Conservation (phyloP, 805 yeast species). For the Saccharomyces paradoxus region DNA sequence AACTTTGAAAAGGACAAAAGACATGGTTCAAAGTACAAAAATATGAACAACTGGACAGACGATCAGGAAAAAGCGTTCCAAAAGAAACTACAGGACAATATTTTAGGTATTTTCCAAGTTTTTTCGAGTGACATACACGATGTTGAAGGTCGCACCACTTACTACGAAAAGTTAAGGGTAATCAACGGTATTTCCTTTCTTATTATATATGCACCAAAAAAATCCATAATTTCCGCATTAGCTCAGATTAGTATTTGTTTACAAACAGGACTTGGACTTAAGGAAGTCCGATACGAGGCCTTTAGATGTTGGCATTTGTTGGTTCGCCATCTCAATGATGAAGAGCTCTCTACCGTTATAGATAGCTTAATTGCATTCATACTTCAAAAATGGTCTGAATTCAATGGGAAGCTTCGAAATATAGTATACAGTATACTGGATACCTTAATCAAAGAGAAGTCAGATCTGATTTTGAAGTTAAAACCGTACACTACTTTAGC, state of each 20-base stretch:
- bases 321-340: slow-evolving; percentile 46
- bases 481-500: slow-evolving; percentile 52
- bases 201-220: slow-evolving; percentile 41
- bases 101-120: slow-evolving; percentile 67
- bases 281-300: slow-evolving; percentile 51
- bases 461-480: slow-evolving; percentile 12
- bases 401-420: slow-evolving; percentile 41
- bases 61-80: slow-evolving; percentile 30
- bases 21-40: slow-evolving; percentile 22
- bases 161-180: slow-evolving; percentile 60
- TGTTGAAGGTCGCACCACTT: slow-evolving; percentile 61
- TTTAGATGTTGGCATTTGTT: slow-evolving; percentile 62
- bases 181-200: slow-evolving; percentile 67
- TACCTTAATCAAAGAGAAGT: slow-evolving; percentile 18
- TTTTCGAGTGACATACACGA: slow-evolving; percentile 77
- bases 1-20: slow-evolving; percentile 23
- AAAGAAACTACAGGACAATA: slow-evolving; percentile 45
- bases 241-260: slow-evolving; percentile 84
- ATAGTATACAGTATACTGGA: slow-evolving; percentile 47
- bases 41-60: slow-evolving; percentile 19
- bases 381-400: slow-evolving; percentile 54
- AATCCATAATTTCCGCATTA: slow-evolving; percentile 54
- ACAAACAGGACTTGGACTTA: slow-evolving; percentile 65
- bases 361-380: slow-evolving; percentile 70
- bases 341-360: slow-evolving; percentile 54